These are phyloP conservation scores for Phytophthora colocasiae DNA, from an alignment of 352 stramenopile genomes.

Conservation along the genomic window DNA sequence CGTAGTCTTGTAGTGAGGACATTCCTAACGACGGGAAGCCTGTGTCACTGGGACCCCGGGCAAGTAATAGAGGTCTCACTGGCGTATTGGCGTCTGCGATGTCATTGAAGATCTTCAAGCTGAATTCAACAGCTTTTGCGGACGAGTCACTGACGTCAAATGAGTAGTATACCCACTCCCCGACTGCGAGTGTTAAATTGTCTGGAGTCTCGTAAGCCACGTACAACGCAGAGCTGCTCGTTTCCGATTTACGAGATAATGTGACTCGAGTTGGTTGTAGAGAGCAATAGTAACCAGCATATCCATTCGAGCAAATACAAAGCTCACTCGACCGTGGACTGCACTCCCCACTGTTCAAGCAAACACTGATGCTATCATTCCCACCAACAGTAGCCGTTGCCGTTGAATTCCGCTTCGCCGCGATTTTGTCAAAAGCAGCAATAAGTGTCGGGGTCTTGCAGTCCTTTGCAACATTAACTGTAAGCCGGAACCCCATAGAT, in stretches of 20 bases:
- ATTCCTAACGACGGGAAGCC: constrained; percentile 62
- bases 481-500: constrained; percentile 56
- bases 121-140: constrained; percentile 57
- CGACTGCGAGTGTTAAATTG: constrained; percentile 44
- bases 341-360: constrained; percentile 56
- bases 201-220: constrained; percentile 33
- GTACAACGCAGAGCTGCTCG: constrained; percentile 28
- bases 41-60: constrained; percentile 52
- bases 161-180: constrained; percentile 67
- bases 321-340: constrained; percentile 53
- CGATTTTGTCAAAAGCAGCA: constrained; percentile 19
- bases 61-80: constrained; percentile 62
- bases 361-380: constrained; percentile 39
- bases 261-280: constrained; percentile 30
- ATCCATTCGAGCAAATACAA: constrained; percentile 49
- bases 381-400: constrained; percentile 6
- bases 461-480: constrained; percentile 57
- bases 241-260: constrained; percentile 8
- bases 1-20: constrained; percentile 61
- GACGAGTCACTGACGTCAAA: constrained; percentile 63
- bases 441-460: constrained; percentile 39
- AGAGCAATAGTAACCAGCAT: constrained; percentile 55
- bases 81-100: constrained; percentile 44
- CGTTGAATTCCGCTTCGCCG: constrained; percentile 13
- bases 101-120: constrained; percentile 54